Percentiles rank a stretch among this genome's conserved stretches.
Evolutionary conservation across 2,329 filamentous ascomycete species (phyloP).

Genomic region (Fusarium hostae): DNA sequence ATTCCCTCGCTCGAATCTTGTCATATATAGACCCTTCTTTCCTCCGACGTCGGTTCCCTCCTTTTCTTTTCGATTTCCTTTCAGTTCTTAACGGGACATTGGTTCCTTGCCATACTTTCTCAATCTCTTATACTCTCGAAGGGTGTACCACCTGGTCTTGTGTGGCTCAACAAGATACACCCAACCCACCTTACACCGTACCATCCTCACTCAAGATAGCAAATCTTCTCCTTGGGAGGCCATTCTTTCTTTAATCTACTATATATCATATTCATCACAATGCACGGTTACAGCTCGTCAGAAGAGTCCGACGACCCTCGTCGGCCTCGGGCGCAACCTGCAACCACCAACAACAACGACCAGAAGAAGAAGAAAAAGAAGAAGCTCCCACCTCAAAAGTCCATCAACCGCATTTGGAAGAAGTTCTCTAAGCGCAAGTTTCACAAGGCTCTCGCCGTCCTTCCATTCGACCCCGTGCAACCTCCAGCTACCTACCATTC

Average conservation of each 20-base stretch:
- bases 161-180: background rate
- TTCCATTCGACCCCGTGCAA: conserved; percentile 71
- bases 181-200: background rate
- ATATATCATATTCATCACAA: conserved; percentile 24
- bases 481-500: conserved; percentile 62
- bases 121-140: background rate
- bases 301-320: conserved; percentile 61
- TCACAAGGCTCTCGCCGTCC: conserved; percentile 71
- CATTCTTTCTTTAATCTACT: background rate
- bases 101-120: background rate
- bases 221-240: background rate
- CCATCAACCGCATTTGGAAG: conserved; percentile 75
- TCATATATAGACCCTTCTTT: conserved; percentile 29
- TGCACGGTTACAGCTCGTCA: conserved; percentile 62
- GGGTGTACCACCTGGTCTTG: background rate
- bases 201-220: background rate
- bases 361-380: conserved; percentile 63
- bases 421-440: conserved; percentile 68
- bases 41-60: conserved; percentile 19
- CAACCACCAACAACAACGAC: conserved; percentile 49
- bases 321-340: conserved; percentile 50
- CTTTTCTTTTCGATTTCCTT: background rate
- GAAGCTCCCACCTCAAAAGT: conserved; percentile 69
- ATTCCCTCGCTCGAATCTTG: background rate
- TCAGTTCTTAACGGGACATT: conserved; percentile 1